Percentiles rank a stretch among this genome's conserved stretches.
Conservation (phyloP, 495 filamentous ascomycete species). For the Schizothecium vesticola region DNA sequence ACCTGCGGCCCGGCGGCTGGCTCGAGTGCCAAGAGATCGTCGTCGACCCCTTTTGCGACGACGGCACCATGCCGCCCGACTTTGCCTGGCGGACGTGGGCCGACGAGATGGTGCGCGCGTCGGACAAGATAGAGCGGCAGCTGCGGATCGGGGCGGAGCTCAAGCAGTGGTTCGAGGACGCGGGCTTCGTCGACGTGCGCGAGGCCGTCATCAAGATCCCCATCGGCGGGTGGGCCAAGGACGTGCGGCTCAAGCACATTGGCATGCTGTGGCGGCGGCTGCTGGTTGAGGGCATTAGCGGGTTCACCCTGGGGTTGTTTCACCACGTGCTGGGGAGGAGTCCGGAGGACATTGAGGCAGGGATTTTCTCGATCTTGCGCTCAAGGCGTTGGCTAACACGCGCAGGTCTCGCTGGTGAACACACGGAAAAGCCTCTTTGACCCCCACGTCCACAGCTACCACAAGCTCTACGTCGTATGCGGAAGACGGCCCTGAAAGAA, state of each 20-base stretch:
- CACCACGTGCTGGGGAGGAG: conserved; percentile 35
- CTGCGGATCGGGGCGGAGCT: conserved; percentile 46
- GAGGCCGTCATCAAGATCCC: conserved; percentile 53
- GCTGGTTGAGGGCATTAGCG: conserved; percentile 28
- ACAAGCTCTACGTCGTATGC: conserved; percentile 48
- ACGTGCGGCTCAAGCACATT: conserved; percentile 22
- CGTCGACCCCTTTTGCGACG: conserved; percentile 54
- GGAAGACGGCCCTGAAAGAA: conserved; percentile 44
- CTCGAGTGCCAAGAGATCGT: conserved; percentile 61
- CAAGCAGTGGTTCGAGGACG: conserved; percentile 51
- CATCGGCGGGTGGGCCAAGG: conserved; percentile 47
- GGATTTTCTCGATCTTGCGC: conserved; percentile 6
- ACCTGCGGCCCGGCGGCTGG: conserved; percentile 60
- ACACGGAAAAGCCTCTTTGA: conserved; percentile 53
- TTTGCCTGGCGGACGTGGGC: conserved; percentile 49
- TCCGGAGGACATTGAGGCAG: conserved; percentile 37
- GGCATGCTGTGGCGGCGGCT: conserved; percentile 34
- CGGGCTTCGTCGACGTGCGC: conserved; percentile 60
- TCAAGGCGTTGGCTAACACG: background rate
- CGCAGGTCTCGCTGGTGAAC: conserved; percentile 53
- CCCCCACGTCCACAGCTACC: conserved; percentile 50
- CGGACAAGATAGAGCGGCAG: conserved; percentile 47
- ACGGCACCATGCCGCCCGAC: conserved; percentile 47
- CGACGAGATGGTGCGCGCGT: conserved; percentile 42
- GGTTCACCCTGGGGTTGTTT: conserved; percentile 26